Percentiles rank a stretch among this genome's conserved stretches.
Conservation (phyloP, 129 eudicot genomes). For the Solidago caesia region DNA sequence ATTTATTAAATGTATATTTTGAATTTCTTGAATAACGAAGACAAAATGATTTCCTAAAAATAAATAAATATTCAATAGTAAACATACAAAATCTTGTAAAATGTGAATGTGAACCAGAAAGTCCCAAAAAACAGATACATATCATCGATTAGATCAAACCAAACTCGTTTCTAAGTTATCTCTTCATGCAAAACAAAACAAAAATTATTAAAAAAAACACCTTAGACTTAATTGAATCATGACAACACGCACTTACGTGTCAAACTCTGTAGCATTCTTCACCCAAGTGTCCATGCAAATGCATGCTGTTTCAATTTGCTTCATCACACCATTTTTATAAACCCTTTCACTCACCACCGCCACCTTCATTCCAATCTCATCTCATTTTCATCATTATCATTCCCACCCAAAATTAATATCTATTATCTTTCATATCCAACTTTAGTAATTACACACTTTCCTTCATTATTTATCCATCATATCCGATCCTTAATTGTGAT, state of each 20-base stretch:
- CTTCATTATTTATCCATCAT: not conserved
- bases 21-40: too few species aligned
- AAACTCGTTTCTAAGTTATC: conserved; percentile 22
- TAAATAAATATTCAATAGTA: not conserved
- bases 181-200: too few species aligned
- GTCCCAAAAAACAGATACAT: not conserved
- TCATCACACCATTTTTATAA: conserved; percentile 19
- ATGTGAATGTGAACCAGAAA: not conserved
- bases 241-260: conserved; percentile 60
- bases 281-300: conserved; percentile 57
- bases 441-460: not conserved
- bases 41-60: too few species aligned
- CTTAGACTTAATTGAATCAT: conserved; percentile 5
- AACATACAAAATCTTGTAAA: not conserved
- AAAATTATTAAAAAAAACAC: not conserved
- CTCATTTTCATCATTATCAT: not conserved
- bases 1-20: too few species aligned
- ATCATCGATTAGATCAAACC: conserved; percentile 20
- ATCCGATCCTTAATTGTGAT: too few species aligned
- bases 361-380: not conserved
- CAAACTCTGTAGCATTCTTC: conserved; percentile 36
- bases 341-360: conserved; percentile 1
- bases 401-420: not conserved
- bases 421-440: not conserved
- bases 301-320: not conserved